phyloP scores from a whole-genome alignment of 2,329 filamentous ascomycete species.

The Thermothelomyces thermophilus region DNA sequence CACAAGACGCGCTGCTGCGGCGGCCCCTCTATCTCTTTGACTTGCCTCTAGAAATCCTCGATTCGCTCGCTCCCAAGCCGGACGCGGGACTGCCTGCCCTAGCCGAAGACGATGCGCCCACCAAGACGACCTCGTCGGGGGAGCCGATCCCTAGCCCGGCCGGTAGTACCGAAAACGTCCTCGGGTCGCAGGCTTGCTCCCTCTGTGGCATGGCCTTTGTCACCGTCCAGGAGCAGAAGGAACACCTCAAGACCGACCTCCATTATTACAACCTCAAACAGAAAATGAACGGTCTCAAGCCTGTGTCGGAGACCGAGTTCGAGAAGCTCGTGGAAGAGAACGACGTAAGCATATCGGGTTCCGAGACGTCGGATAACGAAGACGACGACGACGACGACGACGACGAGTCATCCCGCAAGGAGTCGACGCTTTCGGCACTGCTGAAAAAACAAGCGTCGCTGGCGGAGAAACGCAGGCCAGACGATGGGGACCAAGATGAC shows the following conservation, averaged over 20 bases:
- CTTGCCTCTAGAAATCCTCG: conserved; percentile 66
- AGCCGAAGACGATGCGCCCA: conserved; percentile 31
- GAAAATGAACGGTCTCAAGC: conserved; percentile 65
- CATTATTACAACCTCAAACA: conserved; percentile 95
- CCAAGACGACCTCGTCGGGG: conserved; percentile 12
- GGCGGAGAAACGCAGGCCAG: conserved; percentile 40
- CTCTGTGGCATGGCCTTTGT: conserved; percentile 69
- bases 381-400: conserved; percentile 59
- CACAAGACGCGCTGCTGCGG: conserved; percentile 40
- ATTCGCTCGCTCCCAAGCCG: conserved; percentile 55
- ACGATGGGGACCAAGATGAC: conserved; percentile 37
- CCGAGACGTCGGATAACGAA: conserved; percentile 65
- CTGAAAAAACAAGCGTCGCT: conserved; percentile 78
- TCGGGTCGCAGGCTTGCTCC: conserved; percentile 68
- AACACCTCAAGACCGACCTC: conserved; percentile 82
- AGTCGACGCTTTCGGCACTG: conserved; percentile 66
- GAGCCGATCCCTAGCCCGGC: conserved; percentile 23
- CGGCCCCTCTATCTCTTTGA: conserved; percentile 64
- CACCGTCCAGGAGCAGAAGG: conserved; percentile 71
- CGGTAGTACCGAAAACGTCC: conserved; percentile 29
- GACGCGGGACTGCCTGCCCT: conserved; percentile 34
- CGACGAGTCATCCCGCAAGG: conserved; percentile 45
- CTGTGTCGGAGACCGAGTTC: conserved; percentile 77
- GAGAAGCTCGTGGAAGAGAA: conserved; percentile 78
- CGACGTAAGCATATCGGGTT: conserved; percentile 89